Percentiles rank a stretch among this genome's conserved stretches.
phyloP scores from a whole-genome alignment of 2,329 filamentous ascomycete genomes.

The Apiospora sp. region DNA sequence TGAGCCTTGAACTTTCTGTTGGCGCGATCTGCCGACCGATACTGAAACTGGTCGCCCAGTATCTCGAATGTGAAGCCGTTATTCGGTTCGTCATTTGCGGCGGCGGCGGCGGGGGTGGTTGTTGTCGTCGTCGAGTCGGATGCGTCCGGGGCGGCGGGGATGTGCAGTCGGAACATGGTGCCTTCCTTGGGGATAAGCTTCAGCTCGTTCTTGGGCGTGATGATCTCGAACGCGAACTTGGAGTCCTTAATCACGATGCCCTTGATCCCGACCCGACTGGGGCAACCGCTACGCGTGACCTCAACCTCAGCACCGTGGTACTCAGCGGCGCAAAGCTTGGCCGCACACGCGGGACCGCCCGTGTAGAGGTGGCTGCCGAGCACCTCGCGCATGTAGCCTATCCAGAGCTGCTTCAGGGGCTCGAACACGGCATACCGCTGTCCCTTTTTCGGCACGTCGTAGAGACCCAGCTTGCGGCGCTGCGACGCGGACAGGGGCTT shows the following conservation, averaged over 20 bases:
- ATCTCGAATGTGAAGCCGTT: conserved; percentile 79
- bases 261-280: conserved; percentile 80
- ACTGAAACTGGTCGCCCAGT: conserved; percentile 86
- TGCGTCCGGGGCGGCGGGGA: conserved; percentile 54
- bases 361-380: conserved; percentile 68
- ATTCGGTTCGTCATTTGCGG: not conserved
- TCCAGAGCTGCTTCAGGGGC: conserved; percentile 81
- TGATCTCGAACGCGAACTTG: conserved; percentile 84
- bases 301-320: conserved; percentile 87
- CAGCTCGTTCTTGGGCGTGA: conserved; percentile 74
- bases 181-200: conserved; percentile 91
- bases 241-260: conserved; percentile 92
- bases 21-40: conserved; percentile 81
- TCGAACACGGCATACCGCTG: conserved; percentile 79
- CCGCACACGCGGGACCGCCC: conserved; percentile 67
- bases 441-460: conserved; percentile 75
- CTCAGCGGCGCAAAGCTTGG: conserved; percentile 84
- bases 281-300: conserved; percentile 83
- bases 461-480: conserved; percentile 75
- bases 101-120: not conserved
- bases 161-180: conserved; percentile 80
- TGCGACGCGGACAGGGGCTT: conserved; percentile 81
- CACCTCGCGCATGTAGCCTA: conserved; percentile 84
- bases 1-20: conserved; percentile 93
- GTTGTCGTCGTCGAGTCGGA: not conserved